Base-by-base conservation (phyloP, 352 stramenopile genomes). In the Globisporangium paroecandrum region DNA sequence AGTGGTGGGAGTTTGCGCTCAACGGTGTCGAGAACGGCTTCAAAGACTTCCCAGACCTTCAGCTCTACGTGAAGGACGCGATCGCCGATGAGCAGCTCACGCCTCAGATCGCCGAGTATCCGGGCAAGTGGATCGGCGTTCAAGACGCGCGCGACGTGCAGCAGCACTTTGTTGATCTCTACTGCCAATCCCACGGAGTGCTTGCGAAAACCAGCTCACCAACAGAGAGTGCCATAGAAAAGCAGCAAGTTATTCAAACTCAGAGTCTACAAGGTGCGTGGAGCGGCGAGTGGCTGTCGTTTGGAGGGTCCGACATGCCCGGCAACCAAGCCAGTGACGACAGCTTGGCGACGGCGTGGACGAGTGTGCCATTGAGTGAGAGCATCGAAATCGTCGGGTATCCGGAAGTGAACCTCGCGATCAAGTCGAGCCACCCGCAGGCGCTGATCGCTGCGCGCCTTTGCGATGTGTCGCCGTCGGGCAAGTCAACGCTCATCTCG, bases 271-370 rank as follows among this genome's bases (percentile, higher is more conserved):
- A 85, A 46, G 78, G 78, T 4, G 69, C 74, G 8, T 85, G 78
- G 78, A 81, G 76, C 61, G 76, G 78, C 47, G 78, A 85, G 60
- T 85, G 78, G 78, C 62, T 85, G 13, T 85, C 78, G 3, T 85
- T 85, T 46, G 76, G 78, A 4, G 78, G 76, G 3, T 65, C 78
- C 58, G 76, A 85, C 29, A 83, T 85, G 78, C 78, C 78, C 1
- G 75, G 74, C 1, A 72, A 83, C 53, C 78, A 85, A 65, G 63
- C 63, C 24, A 73, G 22, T 20, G 77, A 85, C 9, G 75, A 85
- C 63, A 68, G 59, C 0, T 46, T 85, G 29, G 75, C 77, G 41
- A 76, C 67, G 0, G 71, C 71, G 1, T 85, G 77, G 77, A 72
- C 69, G 12, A 75, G 59, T 36, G 29, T 47, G 10, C 36, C 60